A percentile compares a stretch with the other conserved stretches of the same genome.
phyloP scores from a whole-genome alignment of 805 yeast genomes.

The Zygoascus ofunaensis region DNA sequence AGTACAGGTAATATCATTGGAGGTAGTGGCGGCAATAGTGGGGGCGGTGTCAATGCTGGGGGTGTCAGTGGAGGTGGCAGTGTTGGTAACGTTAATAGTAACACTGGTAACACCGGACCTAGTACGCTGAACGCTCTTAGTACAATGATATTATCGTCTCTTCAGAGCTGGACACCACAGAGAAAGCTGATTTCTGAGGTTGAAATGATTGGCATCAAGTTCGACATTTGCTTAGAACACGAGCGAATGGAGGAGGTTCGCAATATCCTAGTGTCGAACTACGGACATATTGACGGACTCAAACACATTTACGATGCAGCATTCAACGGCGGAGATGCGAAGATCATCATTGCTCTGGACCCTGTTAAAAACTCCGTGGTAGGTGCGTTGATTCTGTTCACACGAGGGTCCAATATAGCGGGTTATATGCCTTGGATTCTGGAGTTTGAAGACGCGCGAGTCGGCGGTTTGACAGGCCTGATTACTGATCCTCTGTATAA shows the following conservation, averaged over 20 bases:
- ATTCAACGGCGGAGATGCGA: slow-evolving; percentile 29
- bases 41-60: too few species aligned
- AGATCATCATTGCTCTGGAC: slow-evolving; percentile 45
- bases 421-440: slow-evolving; percentile 46
- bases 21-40: too few species aligned
- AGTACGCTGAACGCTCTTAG: neutral
- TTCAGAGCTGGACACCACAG: slow-evolving; percentile 44
- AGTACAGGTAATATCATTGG: too few species aligned
- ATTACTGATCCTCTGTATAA: slow-evolving; percentile 44
- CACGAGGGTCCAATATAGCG: slow-evolving; percentile 37
- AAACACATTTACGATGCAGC: slow-evolving; percentile 20
- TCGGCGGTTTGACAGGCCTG: slow-evolving; percentile 47
- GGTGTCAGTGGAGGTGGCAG: too few species aligned
- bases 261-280: slow-evolving; percentile 30
- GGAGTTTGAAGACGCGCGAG: slow-evolving; percentile 27
- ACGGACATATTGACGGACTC: slow-evolving; percentile 18
- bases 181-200: slow-evolving; percentile 45
- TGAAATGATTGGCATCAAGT: slow-evolving; percentile 48
- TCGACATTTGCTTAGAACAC: slow-evolving; percentile 39
- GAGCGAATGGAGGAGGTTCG: slow-evolving; percentile 30
- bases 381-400: slow-evolving; percentile 34
- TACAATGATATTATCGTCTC: slow-evolving; percentile 34
- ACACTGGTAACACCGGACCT: neutral
- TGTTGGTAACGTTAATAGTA: neutral
- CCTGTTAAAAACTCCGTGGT: slow-evolving; percentile 44